Base-by-base conservation (phyloP, 805 yeast species). In the Komagataella pseudopastoris region DNA sequence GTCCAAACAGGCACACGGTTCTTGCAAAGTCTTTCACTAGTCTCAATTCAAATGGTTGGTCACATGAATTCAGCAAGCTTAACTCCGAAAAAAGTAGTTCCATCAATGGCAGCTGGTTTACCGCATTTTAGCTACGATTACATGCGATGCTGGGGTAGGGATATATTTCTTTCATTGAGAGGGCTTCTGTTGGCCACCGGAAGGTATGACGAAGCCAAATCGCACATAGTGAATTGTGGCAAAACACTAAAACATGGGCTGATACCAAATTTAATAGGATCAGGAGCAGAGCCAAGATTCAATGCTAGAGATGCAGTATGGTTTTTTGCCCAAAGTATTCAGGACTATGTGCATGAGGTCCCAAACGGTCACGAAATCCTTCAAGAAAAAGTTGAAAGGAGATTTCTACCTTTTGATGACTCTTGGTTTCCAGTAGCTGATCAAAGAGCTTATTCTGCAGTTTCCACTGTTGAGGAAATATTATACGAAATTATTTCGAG, bases 101-200 rank as follows among this genome's bases (percentile, higher is more conserved):
- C 95, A 2, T 78, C 87, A 46, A 72, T 91, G 78, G 96, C 98
- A 14, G 99, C 99, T 1, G 99, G 98, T 1, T 74, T 91, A 54
- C 99, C 99, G 1, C 97, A 89, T 66, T 91, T 91, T 68, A 83
- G 93, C 62, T 77, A 76, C 53, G 88, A 85, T 56, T 90, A 85
- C 65, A 89, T 91, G 96, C 76, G 99, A 65, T 88, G 96, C 63
- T 91, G 99, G 99, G 99, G 99, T 20, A 77, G 99, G 62, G 99
- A 91, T 66, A 95, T 89, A 0, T 93, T 93, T 63, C 84, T 91
- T 48, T 77, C 96, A 0, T 73, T 85, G 46, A 72, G 96, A 54
- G 99, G 99, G 0, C 71, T 91, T 49, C 67, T 89, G 52, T 68
- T 89, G 22, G 82, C 85, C 1, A 77, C 96, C 0, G 90, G 85